phyloP scores from a whole-genome alignment of 176 grass and related monocot genomes.

The Urochloa ruziziensis region DNA sequence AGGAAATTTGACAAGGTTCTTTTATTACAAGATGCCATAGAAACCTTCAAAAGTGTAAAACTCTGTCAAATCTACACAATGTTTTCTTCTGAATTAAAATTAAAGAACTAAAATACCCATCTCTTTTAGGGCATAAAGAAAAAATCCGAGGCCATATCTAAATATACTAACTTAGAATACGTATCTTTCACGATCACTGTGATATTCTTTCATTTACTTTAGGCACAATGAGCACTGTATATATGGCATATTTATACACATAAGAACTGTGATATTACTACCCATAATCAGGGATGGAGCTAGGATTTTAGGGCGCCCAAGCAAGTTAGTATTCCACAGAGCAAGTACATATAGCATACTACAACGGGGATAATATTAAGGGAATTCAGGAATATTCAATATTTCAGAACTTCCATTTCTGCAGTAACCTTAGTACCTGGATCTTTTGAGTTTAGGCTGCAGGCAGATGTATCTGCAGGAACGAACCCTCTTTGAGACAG shows the following conservation, averaged over 20 bases:
- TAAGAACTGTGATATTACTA: too few relatives aligned
- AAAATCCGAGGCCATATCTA: background rate
- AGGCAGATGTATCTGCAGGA: constrained; percentile 68
- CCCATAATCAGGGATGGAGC: too few relatives aligned
- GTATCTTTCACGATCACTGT: background rate
- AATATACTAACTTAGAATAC: constrained; percentile 6
- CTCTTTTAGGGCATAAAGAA: background rate
- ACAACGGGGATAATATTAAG: background rate
- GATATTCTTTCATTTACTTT: background rate
- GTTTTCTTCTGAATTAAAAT: constrained; percentile 13
- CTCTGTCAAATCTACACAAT: background rate
- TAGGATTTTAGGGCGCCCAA: background rate
- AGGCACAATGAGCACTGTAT: background rate
- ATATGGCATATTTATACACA: too few relatives aligned
- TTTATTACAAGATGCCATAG: background rate
- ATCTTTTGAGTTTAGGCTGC: constrained; percentile 86
- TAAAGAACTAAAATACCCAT: background rate
- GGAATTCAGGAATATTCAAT: background rate
- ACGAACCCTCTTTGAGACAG: constrained; percentile 80
- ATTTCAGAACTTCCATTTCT: background rate
- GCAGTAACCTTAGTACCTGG: constrained; percentile 51
- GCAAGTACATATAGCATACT: background rate
- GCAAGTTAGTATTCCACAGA: background rate
- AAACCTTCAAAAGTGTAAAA: background rate
- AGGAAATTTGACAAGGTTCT: background rate